Evolutionary conservation across 1,139 yeast genomes (phyloP), one percentile per base, ranked within the genome.

Genomic region (Kodamaea anthophila): DNA sequence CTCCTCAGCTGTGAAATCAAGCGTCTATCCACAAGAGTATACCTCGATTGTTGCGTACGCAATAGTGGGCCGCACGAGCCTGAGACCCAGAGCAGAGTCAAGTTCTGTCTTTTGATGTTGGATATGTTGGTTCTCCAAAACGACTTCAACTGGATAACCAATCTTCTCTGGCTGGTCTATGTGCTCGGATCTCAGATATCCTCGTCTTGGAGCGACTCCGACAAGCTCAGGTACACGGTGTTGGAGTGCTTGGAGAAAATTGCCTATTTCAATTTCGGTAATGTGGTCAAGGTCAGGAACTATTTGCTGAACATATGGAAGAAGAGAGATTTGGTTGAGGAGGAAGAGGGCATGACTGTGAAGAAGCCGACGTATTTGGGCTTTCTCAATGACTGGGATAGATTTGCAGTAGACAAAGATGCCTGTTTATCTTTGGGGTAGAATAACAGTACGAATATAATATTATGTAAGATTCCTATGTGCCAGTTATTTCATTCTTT

Each of bases 321-420:
- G 29, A 43, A 39, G 31, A 38, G 62, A 26, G 61, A 56, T 34
- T 41, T 55, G 33, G 39, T 41, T 25, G 45, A 43, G 28, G 38
- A 43, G 16, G 51, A 48, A 46, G 53, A n/a, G 22, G 39, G 21
- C 36, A 37, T 16, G 26, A 18, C 18, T 15, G 33, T 15, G 18
- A 22, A 27, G 9, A 19, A 12, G 19, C 31, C 35, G 18, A 26
- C 15, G 18, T 26, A 34, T 15, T 32, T 49, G 37, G 55, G 55
- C 7, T 40, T 40, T 27, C 36, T 19, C 9, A 56, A 56, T 35
- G 62, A 56, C 30, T 56, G 62, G 62, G 60, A 56, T 26, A 40
- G 29, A 13, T 54, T 37, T 37, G 59, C 55, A 2, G 58, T 50
- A 15, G 53, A 56, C 32, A 44, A 46, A 32, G 45, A 46, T 18